Percentiles rank a stretch among this genome's conserved stretches.
These are phyloP conservation scores for Coprinellus aureogranulatus DNA, from an alignment of 768 basidiomycete genomes.

Conservation along the genomic window DNA sequence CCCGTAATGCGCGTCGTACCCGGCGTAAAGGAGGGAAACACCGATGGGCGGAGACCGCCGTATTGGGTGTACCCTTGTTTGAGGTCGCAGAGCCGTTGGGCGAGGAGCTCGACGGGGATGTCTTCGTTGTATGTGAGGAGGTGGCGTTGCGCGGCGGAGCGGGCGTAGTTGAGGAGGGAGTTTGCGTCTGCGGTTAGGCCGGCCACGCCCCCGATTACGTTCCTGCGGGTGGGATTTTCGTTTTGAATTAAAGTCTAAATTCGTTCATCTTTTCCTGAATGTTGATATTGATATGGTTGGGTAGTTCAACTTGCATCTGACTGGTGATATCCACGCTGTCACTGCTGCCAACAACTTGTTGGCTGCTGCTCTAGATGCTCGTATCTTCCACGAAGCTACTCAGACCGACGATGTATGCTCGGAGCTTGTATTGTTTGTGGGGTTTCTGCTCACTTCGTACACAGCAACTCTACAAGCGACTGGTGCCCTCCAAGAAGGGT, in stretches of 20 bases:
- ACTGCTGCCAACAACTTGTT: conserved; percentile 96
- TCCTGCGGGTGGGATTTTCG: conserved; percentile 68
- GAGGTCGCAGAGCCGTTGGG: conserved; percentile 91
- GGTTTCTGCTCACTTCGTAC: not conserved
- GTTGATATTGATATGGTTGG: no score
- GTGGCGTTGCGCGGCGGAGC: conserved; percentile 89
- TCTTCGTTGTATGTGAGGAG: conserved; percentile 92
- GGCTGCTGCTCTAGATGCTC: conserved; percentile 95
- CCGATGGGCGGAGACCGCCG: conserved; percentile 96
- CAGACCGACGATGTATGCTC: conserved; percentile 79
- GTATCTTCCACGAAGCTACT: conserved; percentile 96
- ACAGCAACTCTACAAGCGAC: conserved; percentile 68
- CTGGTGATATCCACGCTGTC: conserved; percentile 97
- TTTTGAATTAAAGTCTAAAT: no score
- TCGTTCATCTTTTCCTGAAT: no score
- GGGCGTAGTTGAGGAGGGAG: conserved; percentile 92
- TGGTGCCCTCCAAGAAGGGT: conserved; percentile 92
- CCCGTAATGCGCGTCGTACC: conserved; percentile 91
- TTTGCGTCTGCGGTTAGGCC: conserved; percentile 97
- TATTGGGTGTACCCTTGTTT: conserved; percentile 99
- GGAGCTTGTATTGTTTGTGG: not conserved
- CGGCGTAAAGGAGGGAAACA: conserved; percentile 94
- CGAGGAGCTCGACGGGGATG: conserved; percentile 94
- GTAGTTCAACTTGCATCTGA: conserved; percentile 93
- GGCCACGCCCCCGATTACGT: conserved; percentile 92